phyloP scores from a whole-genome alignment of 208 protist genomes.

The Herpetomonas tarakana region DNA sequence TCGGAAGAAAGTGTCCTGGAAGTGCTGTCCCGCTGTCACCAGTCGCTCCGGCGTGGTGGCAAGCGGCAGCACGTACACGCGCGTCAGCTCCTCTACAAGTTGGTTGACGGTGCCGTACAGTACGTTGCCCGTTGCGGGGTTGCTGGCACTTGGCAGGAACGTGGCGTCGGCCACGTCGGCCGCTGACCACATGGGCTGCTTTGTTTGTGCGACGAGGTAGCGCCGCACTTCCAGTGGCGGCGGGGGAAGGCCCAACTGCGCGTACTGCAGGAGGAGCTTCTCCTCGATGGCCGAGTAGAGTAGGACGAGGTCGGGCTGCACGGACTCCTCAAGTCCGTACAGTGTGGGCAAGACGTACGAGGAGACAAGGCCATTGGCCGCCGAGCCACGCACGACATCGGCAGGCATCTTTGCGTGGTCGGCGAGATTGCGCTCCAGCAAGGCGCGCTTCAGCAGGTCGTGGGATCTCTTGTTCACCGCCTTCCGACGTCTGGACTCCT shows the following conservation, averaged over 20 bases:
- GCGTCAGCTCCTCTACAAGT: constrained; percentile 61
- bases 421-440: constrained; percentile 1
- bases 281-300: constrained; percentile 23
- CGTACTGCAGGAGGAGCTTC: constrained; percentile 29
- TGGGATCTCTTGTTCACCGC: not conserved
- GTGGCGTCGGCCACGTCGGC: constrained; percentile 30
- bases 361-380: not conserved
- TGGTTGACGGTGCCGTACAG: constrained; percentile 55
- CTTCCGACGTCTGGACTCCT: not conserved
- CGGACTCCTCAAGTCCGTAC: constrained; percentile 17
- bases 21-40: constrained; percentile 13
- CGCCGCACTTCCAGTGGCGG: constrained; percentile 19
- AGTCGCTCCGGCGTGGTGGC: constrained; percentile 7
- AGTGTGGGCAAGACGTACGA: constrained; percentile 22
- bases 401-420: not conserved
- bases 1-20: constrained; percentile 45
- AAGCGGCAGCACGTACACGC: constrained; percentile 33
- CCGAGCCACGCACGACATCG: not conserved
- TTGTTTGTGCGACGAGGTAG: constrained; percentile 29
- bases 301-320: constrained; percentile 23
- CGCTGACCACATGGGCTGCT: constrained; percentile 53
- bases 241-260: constrained; percentile 16
- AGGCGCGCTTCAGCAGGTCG: constrained; percentile 2
- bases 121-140: constrained; percentile 22
- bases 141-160: constrained; percentile 19